A percentile compares a stretch with the other conserved stretches of the same genome.
phyloP scores from a whole-genome alignment of 1,284 basidiomycete genomes.

The Ceratorhiza oryzae-sativae region DNA sequence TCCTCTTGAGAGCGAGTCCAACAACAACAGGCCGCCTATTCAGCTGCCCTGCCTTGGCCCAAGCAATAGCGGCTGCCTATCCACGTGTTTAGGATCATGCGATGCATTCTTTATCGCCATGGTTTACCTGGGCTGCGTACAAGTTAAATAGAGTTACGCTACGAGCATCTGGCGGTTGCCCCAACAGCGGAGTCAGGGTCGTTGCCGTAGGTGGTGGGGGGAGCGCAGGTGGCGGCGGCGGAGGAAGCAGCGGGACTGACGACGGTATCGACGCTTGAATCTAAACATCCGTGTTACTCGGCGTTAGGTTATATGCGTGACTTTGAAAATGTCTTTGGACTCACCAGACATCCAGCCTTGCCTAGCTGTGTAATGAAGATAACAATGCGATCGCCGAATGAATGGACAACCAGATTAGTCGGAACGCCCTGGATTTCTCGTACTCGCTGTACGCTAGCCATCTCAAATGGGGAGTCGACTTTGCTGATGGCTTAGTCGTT shows the following conservation, averaged over 20 bases:
- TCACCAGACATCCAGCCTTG: constrained; percentile 85
- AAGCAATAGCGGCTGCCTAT: constrained; percentile 78
- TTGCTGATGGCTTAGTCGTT: too few species aligned
- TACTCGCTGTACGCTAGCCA: constrained; percentile 52
- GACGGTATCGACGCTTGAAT: constrained; percentile 82
- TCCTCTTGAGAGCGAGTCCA: constrained; percentile 67
- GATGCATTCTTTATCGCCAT: neutral
- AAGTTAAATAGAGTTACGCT: constrained; percentile 77
- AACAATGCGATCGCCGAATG: constrained; percentile 78
- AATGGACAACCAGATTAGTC: constrained; percentile 80
- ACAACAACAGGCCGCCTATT: constrained; percentile 66
- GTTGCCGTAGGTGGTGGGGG: constrained; percentile 77
- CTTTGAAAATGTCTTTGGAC: too few species aligned
- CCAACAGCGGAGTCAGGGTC: constrained; percentile 77
- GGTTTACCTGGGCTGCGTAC: constrained; percentile 70
- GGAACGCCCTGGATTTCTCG: constrained; percentile 61
- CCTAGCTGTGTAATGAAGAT: constrained; percentile 86
- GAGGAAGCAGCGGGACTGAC: constrained; percentile 61
- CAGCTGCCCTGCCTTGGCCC: constrained; percentile 62
- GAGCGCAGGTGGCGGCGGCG: constrained; percentile 55
- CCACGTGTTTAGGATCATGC: neutral
- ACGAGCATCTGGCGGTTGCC: constrained; percentile 64
- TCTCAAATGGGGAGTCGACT: neutral
- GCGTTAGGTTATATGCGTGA: neutral
- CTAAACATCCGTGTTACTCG: constrained; percentile 53